A percentile compares a stretch with the other conserved stretches of the same genome.
Evolutionary conservation across 2,329 filamentous ascomycete genomes (phyloP).

Genomic region (Trichoderma aggressivum): DNA sequence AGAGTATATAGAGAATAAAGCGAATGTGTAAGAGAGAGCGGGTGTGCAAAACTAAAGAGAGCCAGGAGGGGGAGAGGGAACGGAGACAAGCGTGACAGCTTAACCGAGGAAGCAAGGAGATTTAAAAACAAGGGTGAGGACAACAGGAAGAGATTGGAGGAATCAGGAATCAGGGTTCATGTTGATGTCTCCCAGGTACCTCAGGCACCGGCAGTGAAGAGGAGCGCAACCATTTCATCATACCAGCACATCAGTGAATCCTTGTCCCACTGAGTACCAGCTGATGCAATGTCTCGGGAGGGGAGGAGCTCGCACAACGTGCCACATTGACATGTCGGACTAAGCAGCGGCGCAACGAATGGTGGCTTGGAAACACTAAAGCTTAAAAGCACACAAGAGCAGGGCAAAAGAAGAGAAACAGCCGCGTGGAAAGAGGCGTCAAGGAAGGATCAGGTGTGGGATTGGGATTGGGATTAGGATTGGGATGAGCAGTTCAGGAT

Average conservation of each 20-base stretch:
- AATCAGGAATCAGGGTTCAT: neutral
- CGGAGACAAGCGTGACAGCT: neutral
- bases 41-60: neutral
- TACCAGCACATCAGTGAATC: neutral
- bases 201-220: neutral
- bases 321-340: neutral
- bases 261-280: constrained; percentile 7
- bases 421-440: neutral
- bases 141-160: neutral
- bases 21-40: neutral
- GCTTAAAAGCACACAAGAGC: neutral
- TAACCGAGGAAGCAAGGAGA: neutral
- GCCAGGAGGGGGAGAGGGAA: neutral
- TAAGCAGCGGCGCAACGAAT: neutral
- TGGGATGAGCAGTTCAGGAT: neutral
- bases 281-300: constrained; percentile 12
- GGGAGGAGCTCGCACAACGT: constrained; percentile 1
- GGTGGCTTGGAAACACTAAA: constrained; percentile 9
- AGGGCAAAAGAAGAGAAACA: neutral
- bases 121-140: neutral
- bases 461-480: constrained; percentile 1
- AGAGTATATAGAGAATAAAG: neutral
- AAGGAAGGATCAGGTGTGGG: neutral
- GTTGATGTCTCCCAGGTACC: neutral
- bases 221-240: neutral